Evolutionary conservation across 306 rosid species (phyloP).

Genomic region (Spatholobus suberectus): DNA sequence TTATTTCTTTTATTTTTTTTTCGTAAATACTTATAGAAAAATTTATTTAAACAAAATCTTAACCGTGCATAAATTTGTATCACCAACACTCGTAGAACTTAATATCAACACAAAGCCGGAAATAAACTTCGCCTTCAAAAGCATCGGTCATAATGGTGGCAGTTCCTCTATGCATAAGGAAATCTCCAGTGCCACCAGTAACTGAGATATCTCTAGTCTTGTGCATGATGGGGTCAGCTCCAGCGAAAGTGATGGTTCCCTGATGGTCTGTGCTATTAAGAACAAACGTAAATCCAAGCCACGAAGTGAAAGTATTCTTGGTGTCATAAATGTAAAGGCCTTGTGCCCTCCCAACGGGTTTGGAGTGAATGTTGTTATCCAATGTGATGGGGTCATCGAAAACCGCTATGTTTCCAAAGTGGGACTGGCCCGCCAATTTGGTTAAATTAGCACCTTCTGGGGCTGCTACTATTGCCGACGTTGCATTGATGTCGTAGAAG

Average conservation of each 20-base stretch:
- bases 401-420: constrained; percentile 71
- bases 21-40: no score
- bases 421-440: constrained; percentile 51
- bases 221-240: constrained; percentile 66
- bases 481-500: constrained; percentile 82
- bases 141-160: constrained; percentile 79
- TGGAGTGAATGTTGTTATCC: constrained; percentile 71
- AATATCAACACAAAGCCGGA: constrained; percentile 67
- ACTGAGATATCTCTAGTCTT: constrained; percentile 72
- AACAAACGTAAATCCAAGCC: constrained; percentile 71
- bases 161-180: constrained; percentile 77
- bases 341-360: constrained; percentile 82
- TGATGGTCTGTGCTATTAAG: constrained; percentile 51
- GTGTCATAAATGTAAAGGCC: constrained; percentile 75
- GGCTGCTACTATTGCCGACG: constrained; percentile 74
- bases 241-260: constrained; percentile 67
- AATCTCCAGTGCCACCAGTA: constrained; percentile 79
- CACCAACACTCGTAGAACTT: constrained; percentile 81
- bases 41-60: no score
- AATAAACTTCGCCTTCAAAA: constrained; percentile 74
- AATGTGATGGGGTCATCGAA: constrained; percentile 83
- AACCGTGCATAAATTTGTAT: no score
- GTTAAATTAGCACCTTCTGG: constrained; percentile 71
- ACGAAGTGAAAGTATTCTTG: constrained; percentile 65
- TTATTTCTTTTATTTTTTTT: no score